phyloP scores from a whole-genome alignment of 352 stramenopile genomes.

The Phytophthora colocasiae region DNA sequence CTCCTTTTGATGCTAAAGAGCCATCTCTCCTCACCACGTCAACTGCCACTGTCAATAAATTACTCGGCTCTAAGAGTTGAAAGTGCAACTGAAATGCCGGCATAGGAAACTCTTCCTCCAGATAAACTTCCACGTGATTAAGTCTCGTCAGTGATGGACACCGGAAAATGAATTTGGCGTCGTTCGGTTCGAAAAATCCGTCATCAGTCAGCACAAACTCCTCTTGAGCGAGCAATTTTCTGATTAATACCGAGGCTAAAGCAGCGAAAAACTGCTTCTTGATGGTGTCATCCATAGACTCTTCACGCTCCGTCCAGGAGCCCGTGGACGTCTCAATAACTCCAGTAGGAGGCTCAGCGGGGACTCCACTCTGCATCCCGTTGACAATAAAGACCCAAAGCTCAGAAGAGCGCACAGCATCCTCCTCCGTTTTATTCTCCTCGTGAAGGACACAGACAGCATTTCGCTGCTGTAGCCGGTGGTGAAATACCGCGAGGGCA shows the following conservation, averaged over 20 bases:
- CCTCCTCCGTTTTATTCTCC: not conserved
- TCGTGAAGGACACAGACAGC: slow-evolving; percentile 39
- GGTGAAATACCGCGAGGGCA: slow-evolving; percentile 36
- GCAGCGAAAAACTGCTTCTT: slow-evolving; percentile 55
- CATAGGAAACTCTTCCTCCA: slow-evolving; percentile 57
- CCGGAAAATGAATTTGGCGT: slow-evolving; percentile 70
- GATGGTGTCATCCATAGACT: slow-evolving; percentile 22
- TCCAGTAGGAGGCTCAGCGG: slow-evolving; percentile 42
- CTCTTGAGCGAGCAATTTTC: slow-evolving; percentile 43
- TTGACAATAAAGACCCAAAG: slow-evolving; percentile 73
- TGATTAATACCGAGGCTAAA: slow-evolving; percentile 35
- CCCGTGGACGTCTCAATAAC: slow-evolving; percentile 32
- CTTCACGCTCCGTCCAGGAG: slow-evolving; percentile 18
- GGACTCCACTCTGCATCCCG: slow-evolving; percentile 27
- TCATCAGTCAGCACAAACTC: slow-evolving; percentile 48
- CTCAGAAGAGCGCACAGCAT: slow-evolving; percentile 6
- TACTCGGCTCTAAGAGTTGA: slow-evolving; percentile 46
- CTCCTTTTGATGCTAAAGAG: not conserved
- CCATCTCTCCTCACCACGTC: slow-evolving; percentile 47
- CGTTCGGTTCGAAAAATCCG: slow-evolving; percentile 55
- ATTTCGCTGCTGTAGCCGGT: slow-evolving; percentile 50
- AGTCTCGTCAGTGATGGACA: slow-evolving; percentile 59
- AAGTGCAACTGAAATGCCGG: slow-evolving; percentile 64
- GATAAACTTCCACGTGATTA: slow-evolving; percentile 73
- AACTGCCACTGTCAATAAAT: slow-evolving; percentile 62